Evolutionary conservation across 257 asterid genomes (phyloP).

Genomic region (Penstemon eatonii): DNA sequence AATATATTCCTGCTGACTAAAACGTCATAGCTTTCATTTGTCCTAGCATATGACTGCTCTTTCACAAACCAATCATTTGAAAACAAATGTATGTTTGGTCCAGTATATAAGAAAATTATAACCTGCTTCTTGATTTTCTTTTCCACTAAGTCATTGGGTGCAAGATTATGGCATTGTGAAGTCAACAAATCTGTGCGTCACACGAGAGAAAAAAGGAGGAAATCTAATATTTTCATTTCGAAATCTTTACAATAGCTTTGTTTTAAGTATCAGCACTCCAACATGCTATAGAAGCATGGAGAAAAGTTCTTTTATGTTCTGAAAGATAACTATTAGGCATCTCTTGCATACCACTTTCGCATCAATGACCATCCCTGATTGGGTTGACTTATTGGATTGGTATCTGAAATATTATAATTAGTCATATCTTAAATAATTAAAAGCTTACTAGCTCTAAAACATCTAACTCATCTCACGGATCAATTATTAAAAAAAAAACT

Average conservation of each 20-base stretch:
- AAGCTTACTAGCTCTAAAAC: neutral
- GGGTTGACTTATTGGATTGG: neutral
- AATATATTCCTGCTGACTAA: neutral
- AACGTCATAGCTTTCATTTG: neutral
- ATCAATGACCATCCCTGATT: conserved; percentile 5
- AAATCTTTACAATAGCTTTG: conserved; percentile 13
- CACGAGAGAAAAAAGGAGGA: neutral
- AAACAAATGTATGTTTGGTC: neutral
- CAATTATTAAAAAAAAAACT: neutral
- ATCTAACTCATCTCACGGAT: neutral
- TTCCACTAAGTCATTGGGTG: neutral
- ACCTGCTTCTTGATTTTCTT: conserved; percentile 2
- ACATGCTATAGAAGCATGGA: neutral
- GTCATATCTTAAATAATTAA: neutral
- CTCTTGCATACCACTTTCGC: conserved; percentile 14
- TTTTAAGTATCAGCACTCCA: neutral
- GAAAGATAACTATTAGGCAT: neutral
- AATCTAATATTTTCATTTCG: neutral
- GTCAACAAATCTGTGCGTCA: neutral
- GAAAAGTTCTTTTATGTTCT: conserved; percentile 1
- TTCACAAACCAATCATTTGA: neutral
- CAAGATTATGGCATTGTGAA: neutral
- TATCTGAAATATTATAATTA: neutral
- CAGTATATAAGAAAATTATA: neutral
- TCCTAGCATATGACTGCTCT: neutral